Percentiles rank a stretch among this genome's conserved stretches.
phyloP scores from a whole-genome alignment of 441 rosid species.

The Croton setiger region DNA sequence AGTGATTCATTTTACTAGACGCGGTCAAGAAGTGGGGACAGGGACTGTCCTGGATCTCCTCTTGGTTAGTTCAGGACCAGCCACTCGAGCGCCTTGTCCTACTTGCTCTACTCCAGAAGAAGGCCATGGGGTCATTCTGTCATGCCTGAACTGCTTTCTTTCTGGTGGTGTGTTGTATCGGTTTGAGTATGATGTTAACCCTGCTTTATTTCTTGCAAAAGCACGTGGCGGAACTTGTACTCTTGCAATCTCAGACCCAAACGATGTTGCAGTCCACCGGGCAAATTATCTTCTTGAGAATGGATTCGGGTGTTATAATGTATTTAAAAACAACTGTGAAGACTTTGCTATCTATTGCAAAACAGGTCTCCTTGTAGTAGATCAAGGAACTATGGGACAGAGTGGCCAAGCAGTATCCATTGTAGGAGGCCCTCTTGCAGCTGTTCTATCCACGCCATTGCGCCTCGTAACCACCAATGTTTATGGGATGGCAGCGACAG shows the following conservation, averaged over 20 bases:
- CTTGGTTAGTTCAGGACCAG: conserved; percentile 66
- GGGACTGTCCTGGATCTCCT: conserved; percentile 72
- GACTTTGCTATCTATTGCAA: conserved; percentile 85
- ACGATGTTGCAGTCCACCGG: conserved; percentile 50
- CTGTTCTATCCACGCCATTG: conserved; percentile 65
- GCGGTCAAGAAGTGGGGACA: conserved; percentile 88
- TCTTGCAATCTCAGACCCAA: conserved; percentile 58
- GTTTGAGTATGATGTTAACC: conserved; percentile 69
- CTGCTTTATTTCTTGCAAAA: conserved; percentile 76
- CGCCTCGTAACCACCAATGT: conserved; percentile 69
- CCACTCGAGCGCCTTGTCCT: conserved; percentile 52
- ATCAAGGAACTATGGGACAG: conserved; percentile 57
- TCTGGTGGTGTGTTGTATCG: conserved; percentile 77
- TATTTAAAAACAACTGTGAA: conserved; percentile 79
- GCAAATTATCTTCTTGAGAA: conserved; percentile 70
- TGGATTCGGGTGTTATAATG: conserved; percentile 80
- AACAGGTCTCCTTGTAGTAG: conserved; percentile 66
- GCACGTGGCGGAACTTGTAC: conserved; percentile 96
- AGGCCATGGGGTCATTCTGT: conserved; percentile 64
- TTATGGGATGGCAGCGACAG: conserved; percentile 85
- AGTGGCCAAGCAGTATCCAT: conserved; percentile 82
- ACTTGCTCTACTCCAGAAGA: conserved; percentile 51
- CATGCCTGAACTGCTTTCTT: conserved; percentile 87
- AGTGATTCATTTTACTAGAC: conserved; percentile 83
- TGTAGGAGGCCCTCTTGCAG: conserved; percentile 79